Percentiles rank a stretch among this genome's conserved stretches.
phyloP scores from a whole-genome alignment of 2,329 filamentous ascomycete genomes.

The Iodosphaeria phyllophila region DNA sequence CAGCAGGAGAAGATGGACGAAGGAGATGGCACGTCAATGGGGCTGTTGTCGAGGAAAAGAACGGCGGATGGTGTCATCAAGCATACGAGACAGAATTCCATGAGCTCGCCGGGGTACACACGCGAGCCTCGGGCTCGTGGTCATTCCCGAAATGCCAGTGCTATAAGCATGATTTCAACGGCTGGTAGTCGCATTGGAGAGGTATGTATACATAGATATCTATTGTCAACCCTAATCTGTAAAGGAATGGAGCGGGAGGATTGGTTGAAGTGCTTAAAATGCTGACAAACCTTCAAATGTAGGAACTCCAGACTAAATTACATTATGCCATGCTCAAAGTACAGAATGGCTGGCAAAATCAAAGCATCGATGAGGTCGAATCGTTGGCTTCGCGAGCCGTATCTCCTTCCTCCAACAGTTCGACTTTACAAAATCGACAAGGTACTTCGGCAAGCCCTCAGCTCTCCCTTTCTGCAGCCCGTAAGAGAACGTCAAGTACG shows the following conservation, averaged over 20 bases:
- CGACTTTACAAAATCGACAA: constrained; percentile 31
- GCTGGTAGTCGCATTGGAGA: constrained; percentile 58
- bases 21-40: too few relatives aligned
- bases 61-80: constrained; percentile 63
- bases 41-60: constrained; percentile 41
- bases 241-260: too few relatives aligned
- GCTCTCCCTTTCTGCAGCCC: constrained; percentile 17
- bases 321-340: constrained; percentile 92
- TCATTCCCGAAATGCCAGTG: constrained; percentile 56
- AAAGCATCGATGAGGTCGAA: constrained; percentile 62
- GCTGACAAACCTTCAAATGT: too few relatives aligned
- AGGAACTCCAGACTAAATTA: constrained; percentile 64
- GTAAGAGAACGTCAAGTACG: constrained; percentile 15
- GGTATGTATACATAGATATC: too few relatives aligned
- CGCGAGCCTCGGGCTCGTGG: constrained; percentile 26
- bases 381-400: constrained; percentile 49
- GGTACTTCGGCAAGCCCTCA: constrained; percentile 36
- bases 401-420: constrained; percentile 41
- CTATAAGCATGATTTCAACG: constrained; percentile 40
- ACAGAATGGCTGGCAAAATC: constrained; percentile 71
- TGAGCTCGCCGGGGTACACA: constrained; percentile 26
- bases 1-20: constrained; percentile 28
- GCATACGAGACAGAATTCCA: constrained; percentile 19
- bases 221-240: too few relatives aligned
- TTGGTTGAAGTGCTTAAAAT: too few relatives aligned